A percentile compares a stretch with the other conserved stretches of the same genome.
Conservation (phyloP, 768 basidiomycete genomes). For the Phanerochaete carnosa region DNA sequence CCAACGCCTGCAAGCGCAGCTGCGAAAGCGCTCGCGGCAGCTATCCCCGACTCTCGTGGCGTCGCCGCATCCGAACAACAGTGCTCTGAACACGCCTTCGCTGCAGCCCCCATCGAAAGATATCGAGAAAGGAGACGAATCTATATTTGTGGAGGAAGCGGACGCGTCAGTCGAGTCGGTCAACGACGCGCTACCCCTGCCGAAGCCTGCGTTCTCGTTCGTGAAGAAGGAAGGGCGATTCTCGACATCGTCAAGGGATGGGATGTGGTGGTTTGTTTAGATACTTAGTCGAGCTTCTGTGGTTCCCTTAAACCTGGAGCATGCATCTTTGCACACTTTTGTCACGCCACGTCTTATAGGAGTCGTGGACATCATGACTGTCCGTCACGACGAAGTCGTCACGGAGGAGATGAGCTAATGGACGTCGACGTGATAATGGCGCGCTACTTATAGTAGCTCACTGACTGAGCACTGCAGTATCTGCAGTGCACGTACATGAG, state of each 20-base stretch:
- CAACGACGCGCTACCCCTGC: slow-evolving; percentile 2
- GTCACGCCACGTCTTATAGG: too few species aligned
- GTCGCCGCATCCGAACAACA: not conserved
- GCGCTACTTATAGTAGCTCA: not conserved
- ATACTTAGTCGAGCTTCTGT: too few species aligned
- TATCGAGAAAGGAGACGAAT: not conserved
- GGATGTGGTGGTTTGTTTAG: slow-evolving; percentile 13
- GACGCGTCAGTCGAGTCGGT: not conserved
- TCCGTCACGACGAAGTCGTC: too few species aligned
- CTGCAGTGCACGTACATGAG: not conserved
- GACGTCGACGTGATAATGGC: too few species aligned
- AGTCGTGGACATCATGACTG: too few species aligned
- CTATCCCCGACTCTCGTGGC: not conserved
- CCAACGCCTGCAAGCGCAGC: not conserved
- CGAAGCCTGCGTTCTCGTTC: slow-evolving; percentile 3
- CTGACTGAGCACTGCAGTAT: not conserved
- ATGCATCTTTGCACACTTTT: too few species aligned
- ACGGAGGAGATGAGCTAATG: too few species aligned
- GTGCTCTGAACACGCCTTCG: not conserved
- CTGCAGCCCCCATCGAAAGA: not conserved
- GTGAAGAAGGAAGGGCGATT: slow-evolving; percentile 6
- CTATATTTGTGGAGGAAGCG: not conserved
- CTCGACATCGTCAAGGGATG: slow-evolving; percentile 10
- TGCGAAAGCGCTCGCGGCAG: not conserved
- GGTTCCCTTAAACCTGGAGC: too few species aligned